Conservation (phyloP, 441 rosid genomes). For the Bocquillonia castaneifolia region DNA sequence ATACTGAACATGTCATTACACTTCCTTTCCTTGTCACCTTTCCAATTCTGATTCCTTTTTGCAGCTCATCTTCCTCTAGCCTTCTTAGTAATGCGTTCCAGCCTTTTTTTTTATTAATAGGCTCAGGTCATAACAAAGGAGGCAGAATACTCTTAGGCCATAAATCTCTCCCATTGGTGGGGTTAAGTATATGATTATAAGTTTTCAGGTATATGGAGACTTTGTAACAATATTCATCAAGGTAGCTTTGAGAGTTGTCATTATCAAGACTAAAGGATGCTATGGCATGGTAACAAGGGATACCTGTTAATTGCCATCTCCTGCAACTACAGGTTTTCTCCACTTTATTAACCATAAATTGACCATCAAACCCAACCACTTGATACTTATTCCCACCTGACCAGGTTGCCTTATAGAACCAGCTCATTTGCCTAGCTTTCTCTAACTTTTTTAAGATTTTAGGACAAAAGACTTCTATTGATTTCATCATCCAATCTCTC, state of each 20-base stretch:
- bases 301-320: background rate
- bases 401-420: no score
- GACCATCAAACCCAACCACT: no score
- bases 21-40: background rate
- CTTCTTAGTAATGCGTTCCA: background rate
- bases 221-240: background rate
- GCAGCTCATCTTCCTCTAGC: background rate
- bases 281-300: background rate
- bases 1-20: no score
- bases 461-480: no score
- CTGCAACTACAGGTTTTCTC: background rate
- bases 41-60: background rate
- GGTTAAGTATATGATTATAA: background rate
- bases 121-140: background rate
- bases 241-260: background rate
- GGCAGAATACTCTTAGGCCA: background rate
- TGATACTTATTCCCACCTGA: no score
- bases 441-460: no score
- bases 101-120: background rate
- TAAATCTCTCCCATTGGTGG: background rate
- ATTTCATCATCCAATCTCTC: no score
- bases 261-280: background rate
- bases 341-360: background rate
- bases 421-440: no score
- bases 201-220: background rate